Evolutionary conservation across 768 basidiomycete species (phyloP), one percentile per base, ranked within the genome.

Genomic region (Fomitopsis pulvina): DNA sequence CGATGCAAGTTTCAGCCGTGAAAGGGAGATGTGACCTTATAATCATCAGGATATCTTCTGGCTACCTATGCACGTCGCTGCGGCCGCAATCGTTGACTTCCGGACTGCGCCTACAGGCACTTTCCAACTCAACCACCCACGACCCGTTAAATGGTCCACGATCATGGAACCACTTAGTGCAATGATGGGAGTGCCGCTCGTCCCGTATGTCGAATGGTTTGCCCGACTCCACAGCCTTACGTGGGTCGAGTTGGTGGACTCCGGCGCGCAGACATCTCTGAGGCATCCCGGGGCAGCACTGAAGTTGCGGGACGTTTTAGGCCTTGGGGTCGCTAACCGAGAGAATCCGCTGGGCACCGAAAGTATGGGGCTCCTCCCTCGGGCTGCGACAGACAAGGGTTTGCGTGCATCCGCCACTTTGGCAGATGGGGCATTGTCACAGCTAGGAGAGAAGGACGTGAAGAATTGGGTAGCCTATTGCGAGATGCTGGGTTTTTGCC

Each of bases 41-140:
- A n/a, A n/a, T n/a, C n/a, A n/a, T 21, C 18, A 75, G 73, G 49
- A 54, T 6, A 59, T 71, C 12, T 73, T 71, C 0, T 76, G 74
- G 76, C 41, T 77, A 4, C 72, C 75, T 0, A 65, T 67, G 48
- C 65, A 77, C 53, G 59, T 65, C 3, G 73, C 68, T 0, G 69
- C 72, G 0, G 18, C 62, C 26, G 62, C 65, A 0, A 56, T 75
- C 7, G 37, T 70, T 11, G 59, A 63, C 64, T 60, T 61, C 7
- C 60, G 64, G 34, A 21, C 45, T 1, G 47, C 51, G 22, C 55
- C 41, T 0, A 52, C 58, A 16, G 51, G 61, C 3, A 52, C 60
- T 4, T 52, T 72, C 51, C 69, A 76, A 65, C 24, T n/a, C n/a
- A n/a, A n/a, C n/a, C n/a, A n/a, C n/a, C n/a, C n/a, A n/a, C n/a